Evolutionary conservation across 345 rosid species (phyloP), one percentile per base, ranked within the genome.

Genomic region (Tarenaya hassleriana): DNA sequence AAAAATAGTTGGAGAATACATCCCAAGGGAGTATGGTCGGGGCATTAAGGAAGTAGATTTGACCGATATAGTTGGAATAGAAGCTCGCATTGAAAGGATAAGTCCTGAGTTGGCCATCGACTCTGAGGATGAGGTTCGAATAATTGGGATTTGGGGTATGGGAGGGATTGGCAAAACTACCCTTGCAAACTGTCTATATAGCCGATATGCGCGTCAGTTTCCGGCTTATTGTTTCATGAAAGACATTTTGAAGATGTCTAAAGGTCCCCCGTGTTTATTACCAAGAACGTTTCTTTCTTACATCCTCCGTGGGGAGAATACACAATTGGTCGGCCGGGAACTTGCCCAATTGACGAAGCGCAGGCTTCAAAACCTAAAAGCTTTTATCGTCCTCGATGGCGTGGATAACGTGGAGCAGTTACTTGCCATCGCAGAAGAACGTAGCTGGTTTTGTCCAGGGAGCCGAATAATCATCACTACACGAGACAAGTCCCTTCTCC

Each of bases 81-180:
- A 66, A 0, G 16, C 9, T 0, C 66, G 44, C 11, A 20, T 73
- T 9, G 14, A 41, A 14, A 16, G 17, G 4, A 3, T 24, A 0
- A 10, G 43, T 52, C 55, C 54, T 58, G 46, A 35, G 0, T 47
- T 59, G 16, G 7, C 2, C 3, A 31, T 59, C 4, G 41, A 29
- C 0, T 59, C 55, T 4, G 18, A 34, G 12, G 7, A 57, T 24
- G 55, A 59, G 55, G 63, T 59, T 49, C 32, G 63, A 0, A 59
- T 48, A 24, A 47, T 59, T 7, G 55, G 63, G 29, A 47, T 59
- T 1, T 58, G 63, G 43, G 77, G 74, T 2, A 61, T 69, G 64
- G 74, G 74, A 7, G 71, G 71, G 8, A 61, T 73, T 0, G 73
- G 77, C 4, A 72, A 72, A 35, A 73, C 77, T 7, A 68, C 73